Evolutionary conservation across 768 basidiomycete species (phyloP).

Genomic region (Plicaturopsis crispa): DNA sequence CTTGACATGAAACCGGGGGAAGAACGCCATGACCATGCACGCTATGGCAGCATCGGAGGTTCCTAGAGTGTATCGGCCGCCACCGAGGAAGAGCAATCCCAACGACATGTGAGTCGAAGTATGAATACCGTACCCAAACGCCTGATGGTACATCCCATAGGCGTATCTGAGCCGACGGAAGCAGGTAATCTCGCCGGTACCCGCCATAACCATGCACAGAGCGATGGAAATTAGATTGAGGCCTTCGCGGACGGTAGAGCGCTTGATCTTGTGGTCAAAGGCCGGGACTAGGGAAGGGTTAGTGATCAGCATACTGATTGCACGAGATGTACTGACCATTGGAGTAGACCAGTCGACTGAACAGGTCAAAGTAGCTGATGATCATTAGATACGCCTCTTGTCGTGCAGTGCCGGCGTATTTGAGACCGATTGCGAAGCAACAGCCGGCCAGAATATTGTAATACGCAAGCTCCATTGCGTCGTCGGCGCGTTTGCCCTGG

Average conservation of each 20-base stretch:
- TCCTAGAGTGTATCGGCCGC: slow-evolving; percentile 87
- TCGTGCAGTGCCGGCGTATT: slow-evolving; percentile 89
- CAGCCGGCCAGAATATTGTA: slow-evolving; percentile 87
- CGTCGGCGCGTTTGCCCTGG: slow-evolving; percentile 44
- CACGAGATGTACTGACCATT: slow-evolving; percentile 40
- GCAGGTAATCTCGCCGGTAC: slow-evolving; percentile 90
- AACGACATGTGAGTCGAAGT: slow-evolving; percentile 86
- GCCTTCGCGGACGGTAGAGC: slow-evolving; percentile 81
- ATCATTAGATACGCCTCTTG: slow-evolving; percentile 84
- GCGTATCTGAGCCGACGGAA: slow-evolving; percentile 81
- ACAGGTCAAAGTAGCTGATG: slow-evolving; percentile 74
- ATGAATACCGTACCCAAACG: slow-evolving; percentile 82
- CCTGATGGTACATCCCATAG: slow-evolving; percentile 77
- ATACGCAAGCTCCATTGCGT: slow-evolving; percentile 81
- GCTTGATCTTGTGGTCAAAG: slow-evolving; percentile 85
- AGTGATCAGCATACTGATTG: slow-evolving; percentile 5
- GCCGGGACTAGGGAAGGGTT: slow-evolving; percentile 44
- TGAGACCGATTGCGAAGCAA: slow-evolving; percentile 87
- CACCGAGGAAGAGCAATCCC: slow-evolving; percentile 89
- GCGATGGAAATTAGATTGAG: slow-evolving; percentile 83
- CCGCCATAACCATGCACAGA: slow-evolving; percentile 92
- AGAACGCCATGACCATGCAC: slow-evolving; percentile 84
- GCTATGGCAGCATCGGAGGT: slow-evolving; percentile 90
- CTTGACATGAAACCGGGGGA: slow-evolving; percentile 74
- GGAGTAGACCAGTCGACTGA: slow-evolving; percentile 62